A percentile compares a stretch with the other conserved stretches of the same genome.
These are phyloP conservation scores for Thymus mandschuricus DNA, from an alignment of 257 asterid species.

Conservation along the genomic window DNA sequence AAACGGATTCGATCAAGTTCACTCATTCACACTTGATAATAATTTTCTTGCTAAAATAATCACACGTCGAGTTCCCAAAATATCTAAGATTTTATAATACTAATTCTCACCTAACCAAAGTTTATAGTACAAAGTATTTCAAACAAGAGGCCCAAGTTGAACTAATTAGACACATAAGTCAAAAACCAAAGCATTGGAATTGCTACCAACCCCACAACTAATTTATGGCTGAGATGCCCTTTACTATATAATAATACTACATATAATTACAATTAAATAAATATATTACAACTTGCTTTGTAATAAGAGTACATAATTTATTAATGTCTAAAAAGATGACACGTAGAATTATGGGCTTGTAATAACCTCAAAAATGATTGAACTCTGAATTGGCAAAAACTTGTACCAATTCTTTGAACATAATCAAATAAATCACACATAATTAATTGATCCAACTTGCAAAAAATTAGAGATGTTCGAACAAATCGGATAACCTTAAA, in stretches of 20 bases:
- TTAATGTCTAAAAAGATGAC: slow-evolving; percentile 18
- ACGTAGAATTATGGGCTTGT: slow-evolving; percentile 28
- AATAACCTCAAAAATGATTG: background rate
- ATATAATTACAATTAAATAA: background rate
- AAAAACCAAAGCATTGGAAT: slow-evolving; percentile 44
- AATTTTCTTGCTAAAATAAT: background rate
- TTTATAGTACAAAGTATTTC: slow-evolving; percentile 11
- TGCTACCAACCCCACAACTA: slow-evolving; percentile 36
- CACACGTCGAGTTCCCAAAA: background rate
- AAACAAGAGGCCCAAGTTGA: slow-evolving; percentile 25
- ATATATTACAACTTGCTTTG: slow-evolving; percentile 5
- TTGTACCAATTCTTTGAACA: slow-evolving; percentile 31
- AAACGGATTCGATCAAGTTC: too few relatives aligned
- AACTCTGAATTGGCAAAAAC: background rate
- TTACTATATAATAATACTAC: background rate
- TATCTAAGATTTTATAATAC: slow-evolving; percentile 1
- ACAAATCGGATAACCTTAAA: slow-evolving; percentile 31
- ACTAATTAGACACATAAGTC: slow-evolving; percentile 39
- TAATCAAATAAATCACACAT: slow-evolving; percentile 22
- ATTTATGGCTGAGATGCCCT: slow-evolving; percentile 8
- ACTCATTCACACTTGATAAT: background rate
- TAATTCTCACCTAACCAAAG: background rate
- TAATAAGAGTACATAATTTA: background rate
- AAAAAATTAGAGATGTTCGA: background rate
- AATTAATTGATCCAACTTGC: slow-evolving; percentile 30